Evolutionary conservation across 257 asterid genomes (phyloP), one percentile per base, ranked within the genome.

Genomic region (Perilla frutescens): DNA sequence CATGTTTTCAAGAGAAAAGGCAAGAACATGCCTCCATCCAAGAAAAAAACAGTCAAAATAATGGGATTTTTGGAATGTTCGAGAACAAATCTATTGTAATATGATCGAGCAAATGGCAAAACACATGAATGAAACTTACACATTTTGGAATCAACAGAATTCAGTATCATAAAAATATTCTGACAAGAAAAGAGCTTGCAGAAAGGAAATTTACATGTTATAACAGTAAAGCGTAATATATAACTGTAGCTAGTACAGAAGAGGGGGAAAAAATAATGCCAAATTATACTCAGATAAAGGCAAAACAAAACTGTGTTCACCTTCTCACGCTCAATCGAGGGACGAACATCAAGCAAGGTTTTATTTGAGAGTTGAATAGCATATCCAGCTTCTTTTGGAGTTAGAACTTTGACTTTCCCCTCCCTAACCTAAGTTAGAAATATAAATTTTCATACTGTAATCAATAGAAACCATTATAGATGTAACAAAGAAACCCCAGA

Each of bases 341-440:
- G 99, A 44, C 99, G 97, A 53, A 94, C 97, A 77, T 94, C 99
- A 14, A 94, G 97, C 72, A 94, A 82, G 71, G 87, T 75, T 83
- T 88, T 94, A 74, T 81, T 81, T 6, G 97, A 88, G 70, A 94
- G 95, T 81, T 88, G 92, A 80, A 94, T 84, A 56, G 97, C 99
- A 81, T 91, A 94, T 57, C 99, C 99, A 87, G 97, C 96, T 90
- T 94, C 97, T 82, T 87, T 86, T 61, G 99, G 97, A 61, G 96
- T 82, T 43, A 91, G 87, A 79, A 87, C 80, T 80, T 94, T 91
- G 73, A 94, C 99, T 78, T 90, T 94, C 67, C 91, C 96, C 37
- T 91, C 96, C 82, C 96, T 85, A 58, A 91, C 84, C 99, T 91
- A 69, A 67, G 55, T 60, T 63, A 41, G 39, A 74, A 60, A 75